Evolutionary conservation across 352 stramenopile species (phyloP), one percentile per base, ranked within the genome.

Genomic region (Pythium vanterpoolii): DNA sequence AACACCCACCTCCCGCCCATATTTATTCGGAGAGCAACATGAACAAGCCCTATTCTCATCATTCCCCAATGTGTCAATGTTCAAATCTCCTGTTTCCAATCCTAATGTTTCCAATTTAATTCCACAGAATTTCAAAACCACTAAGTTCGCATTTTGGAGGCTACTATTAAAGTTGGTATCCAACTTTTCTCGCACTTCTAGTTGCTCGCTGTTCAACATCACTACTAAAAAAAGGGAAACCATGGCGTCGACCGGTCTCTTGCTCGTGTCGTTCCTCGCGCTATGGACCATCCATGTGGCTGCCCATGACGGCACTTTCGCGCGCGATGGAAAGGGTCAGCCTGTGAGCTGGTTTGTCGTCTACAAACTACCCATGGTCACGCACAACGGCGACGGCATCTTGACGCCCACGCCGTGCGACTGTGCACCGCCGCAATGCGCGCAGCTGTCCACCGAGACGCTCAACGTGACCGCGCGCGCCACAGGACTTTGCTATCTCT

Each of bases 271-370:
- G 8, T 42, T 49, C 42, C 40, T 59, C 58, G 31, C 11, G 11
- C 13, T 56, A 30, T 48, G 18, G 19, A 31, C 39, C 9, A 4
- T 18, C 8, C 39, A 52, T 26, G 50, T 50, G 18, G n/a, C 26
- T 21, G 33, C 59, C 7, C 6, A 13, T 33, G 44, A 18, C 43
- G 48, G 44, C 31, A 36, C 57, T 5, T 61, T 46, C 27, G 81
- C 83, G 33, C 72, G 86, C 23, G 73, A 93, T 67, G 83, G 83
- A 3, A 62, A 78, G 8, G 81, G 79, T 8, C 51, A 60, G 7
- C 74, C 80, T 8, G 83, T 93, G 52, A 72, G 70, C 9, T 93
- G 83, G 83, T 93, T 80, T 75, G 66, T 74, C 2, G 78, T 90
- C 46, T 74, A 90, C 54, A 93, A 93, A 64, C 64, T 93, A 51